Base-by-base conservation (phyloP, 1,284 basidiomycete species). In the Ceratobasidium sp. region DNA sequence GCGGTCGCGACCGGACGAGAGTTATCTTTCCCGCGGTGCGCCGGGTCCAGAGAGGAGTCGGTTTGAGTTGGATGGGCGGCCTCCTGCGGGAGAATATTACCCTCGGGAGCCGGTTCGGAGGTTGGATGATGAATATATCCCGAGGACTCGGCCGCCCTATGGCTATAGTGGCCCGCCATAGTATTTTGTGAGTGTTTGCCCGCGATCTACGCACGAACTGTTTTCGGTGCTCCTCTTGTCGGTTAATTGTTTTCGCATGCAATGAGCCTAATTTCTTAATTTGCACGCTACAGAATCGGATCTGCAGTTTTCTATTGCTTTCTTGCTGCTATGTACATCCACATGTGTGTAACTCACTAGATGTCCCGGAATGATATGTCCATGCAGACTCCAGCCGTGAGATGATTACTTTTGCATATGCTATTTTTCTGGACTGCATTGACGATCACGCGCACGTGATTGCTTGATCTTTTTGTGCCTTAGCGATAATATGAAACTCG, bases 1-100 rank as follows among this genome's bases (percentile, higher is more conserved):
- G 22, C 57, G 70, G 29, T 73, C 70, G 9, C 59, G 70, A 9
- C 70, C 70, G 19, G 59, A 64, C 59, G 70, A 73, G 17, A 29
- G 29, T 1, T 73, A 64, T 64, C 17, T 32, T 51, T 17, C 70
- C 46, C 70, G 70, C 29, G 57, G 54, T 44, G 65, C 22, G 7
- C 43, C 68, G 4, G 52, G 70, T 9, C n/a, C 57, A n/a, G 57
- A 73, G 11, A 32, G 70, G 29, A 29, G 25, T 17, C 57, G 52
- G 3, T 73, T 49, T 34, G 57, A 73, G 17, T 46, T 62, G 46
- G 57, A 73, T 40, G 43, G 40, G n/a, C 43, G 56, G 19, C 25
- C 66, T 13, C 49, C 52, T 71, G 46, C 57, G 29, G 57, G 44
- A 15, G 64, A 66, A 32, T 62, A 73, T 51, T 73, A 73, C 29